Evolutionary conservation across 306 rosid genomes (phyloP).

Genomic region (Medicago ruthenica): DNA sequence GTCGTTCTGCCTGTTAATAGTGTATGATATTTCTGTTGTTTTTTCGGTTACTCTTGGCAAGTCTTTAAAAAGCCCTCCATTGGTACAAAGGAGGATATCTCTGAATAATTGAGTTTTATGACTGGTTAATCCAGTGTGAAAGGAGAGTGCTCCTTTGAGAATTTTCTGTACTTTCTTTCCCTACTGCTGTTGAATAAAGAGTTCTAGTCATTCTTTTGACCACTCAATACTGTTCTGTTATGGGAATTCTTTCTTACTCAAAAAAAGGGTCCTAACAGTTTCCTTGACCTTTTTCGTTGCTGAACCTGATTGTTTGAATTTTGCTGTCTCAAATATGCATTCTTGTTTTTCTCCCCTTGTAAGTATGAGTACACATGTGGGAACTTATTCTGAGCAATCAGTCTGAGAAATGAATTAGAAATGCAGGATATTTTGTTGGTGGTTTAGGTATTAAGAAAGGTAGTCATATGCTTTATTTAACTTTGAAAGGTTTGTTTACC

Average conservation of each 20-base stretch:
- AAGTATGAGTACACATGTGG: background rate
- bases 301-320: background rate
- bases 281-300: background rate
- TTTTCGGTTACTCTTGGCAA: background rate
- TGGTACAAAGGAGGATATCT: background rate
- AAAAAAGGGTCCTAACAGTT: background rate
- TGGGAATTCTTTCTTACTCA: background rate
- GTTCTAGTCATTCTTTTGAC: background rate
- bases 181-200: constrained; percentile 1
- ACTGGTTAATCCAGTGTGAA: constrained; percentile 4
- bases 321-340: background rate
- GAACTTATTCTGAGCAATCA: constrained; percentile 16
- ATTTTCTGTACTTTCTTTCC: background rate
- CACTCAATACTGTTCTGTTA: background rate
- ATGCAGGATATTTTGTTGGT: constrained; percentile 35
- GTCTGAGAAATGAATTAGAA: constrained; percentile 24
- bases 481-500: constrained; percentile 10
- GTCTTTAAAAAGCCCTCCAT: background rate
- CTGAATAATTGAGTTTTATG: background rate
- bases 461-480: constrained; percentile 17
- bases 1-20: background rate
- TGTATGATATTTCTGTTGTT: background rate
- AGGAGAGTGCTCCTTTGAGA: background rate
- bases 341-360: constrained; percentile 7
- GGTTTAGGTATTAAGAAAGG: constrained; percentile 26